Evolutionary conservation across 108 stramenopile genomes (phyloP).

Genomic region (Nitzschia inconspicua): DNA sequence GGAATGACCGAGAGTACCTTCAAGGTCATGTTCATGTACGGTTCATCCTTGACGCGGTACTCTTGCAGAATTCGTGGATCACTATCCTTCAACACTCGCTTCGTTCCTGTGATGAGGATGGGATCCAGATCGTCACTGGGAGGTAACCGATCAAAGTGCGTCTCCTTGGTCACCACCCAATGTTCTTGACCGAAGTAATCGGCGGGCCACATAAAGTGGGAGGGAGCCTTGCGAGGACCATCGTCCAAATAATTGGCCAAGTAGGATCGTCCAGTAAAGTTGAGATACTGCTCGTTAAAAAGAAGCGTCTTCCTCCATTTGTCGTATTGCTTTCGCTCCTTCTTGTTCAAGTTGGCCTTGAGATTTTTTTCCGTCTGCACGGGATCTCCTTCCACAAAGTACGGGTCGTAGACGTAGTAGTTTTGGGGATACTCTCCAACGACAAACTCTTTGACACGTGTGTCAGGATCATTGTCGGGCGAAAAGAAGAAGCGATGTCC

Average conservation of each 20-base stretch:
- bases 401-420: slow-evolving; percentile 67
- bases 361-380: slow-evolving; percentile 61
- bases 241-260: slow-evolving; percentile 39
- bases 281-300: slow-evolving; percentile 57
- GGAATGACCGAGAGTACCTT: slow-evolving; percentile 63
- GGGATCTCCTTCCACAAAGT: slow-evolving; percentile 49
- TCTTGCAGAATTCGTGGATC: slow-evolving; percentile 56
- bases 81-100: slow-evolving; percentile 36
- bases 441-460: slow-evolving; percentile 23
- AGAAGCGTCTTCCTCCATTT: slow-evolving; percentile 38
- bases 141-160: slow-evolving; percentile 59
- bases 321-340: slow-evolving; percentile 49
- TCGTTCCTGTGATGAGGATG: slow-evolving; percentile 17
- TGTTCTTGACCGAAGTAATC: slow-evolving; percentile 83
- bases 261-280: slow-evolving; percentile 60
- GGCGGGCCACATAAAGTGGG: slow-evolving; percentile 71
- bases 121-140: slow-evolving; percentile 26
- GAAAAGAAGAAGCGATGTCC: slow-evolving; percentile 60
- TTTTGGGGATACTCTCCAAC: slow-evolving; percentile 46
- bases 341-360: slow-evolving; percentile 19
- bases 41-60: slow-evolving; percentile 50
- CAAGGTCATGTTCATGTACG: slow-evolving; percentile 70
- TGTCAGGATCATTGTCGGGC: slow-evolving; percentile 7
- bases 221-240: slow-evolving; percentile 41
- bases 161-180: slow-evolving; percentile 74